Conservation (phyloP, 2,329 filamentous ascomycete genomes). For the Apiospora phragmitis region DNA sequence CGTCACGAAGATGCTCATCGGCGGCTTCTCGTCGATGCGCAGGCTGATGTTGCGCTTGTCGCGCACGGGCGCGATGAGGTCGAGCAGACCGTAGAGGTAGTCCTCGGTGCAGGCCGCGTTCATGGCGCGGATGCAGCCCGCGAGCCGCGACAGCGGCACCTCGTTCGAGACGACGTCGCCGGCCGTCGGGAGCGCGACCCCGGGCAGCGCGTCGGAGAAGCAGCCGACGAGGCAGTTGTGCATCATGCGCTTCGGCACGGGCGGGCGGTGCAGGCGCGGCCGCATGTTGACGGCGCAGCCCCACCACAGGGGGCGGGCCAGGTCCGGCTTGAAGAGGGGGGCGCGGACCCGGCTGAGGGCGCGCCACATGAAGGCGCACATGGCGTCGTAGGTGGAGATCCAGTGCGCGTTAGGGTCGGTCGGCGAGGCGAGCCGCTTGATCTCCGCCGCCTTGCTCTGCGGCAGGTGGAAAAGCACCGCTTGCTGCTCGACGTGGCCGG, state of each 20-base stretch:
- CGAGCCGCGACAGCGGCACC: background rate
- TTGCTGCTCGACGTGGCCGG: slow-evolving; percentile 24
- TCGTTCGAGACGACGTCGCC: background rate
- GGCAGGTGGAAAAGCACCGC: slow-evolving; percentile 43
- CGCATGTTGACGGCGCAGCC: slow-evolving; percentile 41
- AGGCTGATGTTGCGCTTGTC: slow-evolving; percentile 14
- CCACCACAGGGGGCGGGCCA: slow-evolving; percentile 32
- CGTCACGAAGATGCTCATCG: slow-evolving; percentile 17
- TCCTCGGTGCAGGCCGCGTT: slow-evolving; percentile 18
- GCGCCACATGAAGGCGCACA: slow-evolving; percentile 43
- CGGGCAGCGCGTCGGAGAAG: slow-evolving; percentile 17
- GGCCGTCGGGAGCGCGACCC: slow-evolving; percentile 15
- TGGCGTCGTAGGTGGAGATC: slow-evolving; percentile 49
- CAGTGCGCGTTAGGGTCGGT: slow-evolving; percentile 31
- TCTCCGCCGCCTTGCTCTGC: slow-evolving; percentile 40
- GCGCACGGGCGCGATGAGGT: background rate
- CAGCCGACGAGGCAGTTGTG: slow-evolving; percentile 35
- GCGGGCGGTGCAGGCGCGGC: slow-evolving; percentile 33
- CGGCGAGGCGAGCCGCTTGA: slow-evolving; percentile 39
- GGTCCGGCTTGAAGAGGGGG: slow-evolving; percentile 33
- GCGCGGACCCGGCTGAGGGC: slow-evolving; percentile 36
- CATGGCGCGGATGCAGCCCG: slow-evolving; percentile 4
- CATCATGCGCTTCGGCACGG: slow-evolving; percentile 34
- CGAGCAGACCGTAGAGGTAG: background rate
- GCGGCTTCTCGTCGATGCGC: slow-evolving; percentile 13